phyloP scores from a whole-genome alignment of 75 land plant genomes.

The Pinus taeda region DNA sequence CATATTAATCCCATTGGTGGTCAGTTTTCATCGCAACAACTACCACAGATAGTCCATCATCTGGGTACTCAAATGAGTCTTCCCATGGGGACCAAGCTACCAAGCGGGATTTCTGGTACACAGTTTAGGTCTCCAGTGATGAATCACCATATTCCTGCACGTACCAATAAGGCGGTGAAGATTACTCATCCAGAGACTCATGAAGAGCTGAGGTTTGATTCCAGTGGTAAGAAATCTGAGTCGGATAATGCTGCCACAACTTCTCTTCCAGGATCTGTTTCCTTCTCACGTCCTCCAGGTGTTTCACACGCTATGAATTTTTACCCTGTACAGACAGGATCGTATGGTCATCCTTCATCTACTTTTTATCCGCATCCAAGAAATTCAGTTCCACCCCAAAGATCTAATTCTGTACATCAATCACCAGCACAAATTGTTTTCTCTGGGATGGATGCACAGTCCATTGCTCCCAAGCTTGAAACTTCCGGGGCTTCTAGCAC shows the following conservation, averaged over 20 bases:
- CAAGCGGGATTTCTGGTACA: not conserved
- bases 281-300: conserved; percentile 33
- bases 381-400: not conserved
- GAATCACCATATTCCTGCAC: conserved; percentile 7
- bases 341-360: conserved; percentile 24
- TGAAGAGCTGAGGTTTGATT: conserved; percentile 68
- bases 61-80: conserved; percentile 43
- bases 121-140: not conserved
- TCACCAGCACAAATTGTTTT: not conserved
- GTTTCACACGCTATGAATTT: conserved; percentile 34
- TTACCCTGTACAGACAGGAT: conserved; percentile 17
- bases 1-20: conserved; percentile 1
- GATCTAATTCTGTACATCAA: not conserved
- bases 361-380: conserved; percentile 24
- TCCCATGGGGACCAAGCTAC: not conserved
- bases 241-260: conserved; percentile 20
- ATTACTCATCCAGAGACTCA: conserved; percentile 94
- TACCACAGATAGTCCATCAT: conserved; percentile 46
- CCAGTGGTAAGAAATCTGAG: conserved; percentile 18
- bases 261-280: conserved; percentile 20
- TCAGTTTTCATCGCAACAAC: conserved; percentile 4
- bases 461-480: not conserved
- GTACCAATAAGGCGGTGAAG: conserved; percentile 56
- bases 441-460: not conserved
- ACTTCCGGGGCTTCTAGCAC: conserved; percentile 2